Base-by-base conservation (phyloP, 345 rosid species). In the Excoecaria cochinchinensis region DNA sequence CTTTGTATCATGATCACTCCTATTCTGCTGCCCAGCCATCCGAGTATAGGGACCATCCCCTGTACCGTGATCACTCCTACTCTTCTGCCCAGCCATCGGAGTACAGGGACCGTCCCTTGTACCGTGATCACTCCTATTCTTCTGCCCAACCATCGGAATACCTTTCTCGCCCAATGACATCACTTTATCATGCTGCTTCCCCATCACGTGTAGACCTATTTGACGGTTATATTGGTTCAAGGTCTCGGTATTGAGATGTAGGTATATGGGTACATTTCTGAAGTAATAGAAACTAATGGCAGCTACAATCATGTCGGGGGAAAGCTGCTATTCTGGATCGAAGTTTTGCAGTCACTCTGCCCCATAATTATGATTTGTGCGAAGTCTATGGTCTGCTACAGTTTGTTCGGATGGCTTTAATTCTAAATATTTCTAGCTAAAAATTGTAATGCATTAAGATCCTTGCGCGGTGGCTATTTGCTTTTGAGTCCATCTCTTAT, bases 111-210 rank as follows among this genome's bases (percentile, higher is more conserved):
- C 72, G 5, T 38, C n/a, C 9, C 1, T 51, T 16, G 11, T 39
- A 56, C 53, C 67, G 5, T 56, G 40, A 59, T 76, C 69, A 22
- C 15, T 50, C 58, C 21, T 65, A 21, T 71, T 42, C 50, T 65
- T 36, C 62, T 48, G 53, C 64, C 59, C 72, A 36, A 21, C 36
- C 47, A 65, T 61, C 66, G 3, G 73, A 60, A 42, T 67, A 59
- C 64, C 22, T 14, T 24, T 7, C 25, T 67, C 56, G 1, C 21
- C 9, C 70, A 17, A 44, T 44, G 40, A 75, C 72, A 64, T 48
- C 50, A 5, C 17, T 3, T 6, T 57, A 58, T 55, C 42, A 64
- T 48, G 57, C 57, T 36, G 51, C 39, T 22, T 40, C 5, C 13
- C 48, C 4, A 15, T 57, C 36, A 64, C 55, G 53, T 47, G 57